Evolutionary conservation across 2,329 filamentous ascomycete species (phyloP), one percentile per base, ranked within the genome.

Genomic region (Dryadomyces sulphureus): DNA sequence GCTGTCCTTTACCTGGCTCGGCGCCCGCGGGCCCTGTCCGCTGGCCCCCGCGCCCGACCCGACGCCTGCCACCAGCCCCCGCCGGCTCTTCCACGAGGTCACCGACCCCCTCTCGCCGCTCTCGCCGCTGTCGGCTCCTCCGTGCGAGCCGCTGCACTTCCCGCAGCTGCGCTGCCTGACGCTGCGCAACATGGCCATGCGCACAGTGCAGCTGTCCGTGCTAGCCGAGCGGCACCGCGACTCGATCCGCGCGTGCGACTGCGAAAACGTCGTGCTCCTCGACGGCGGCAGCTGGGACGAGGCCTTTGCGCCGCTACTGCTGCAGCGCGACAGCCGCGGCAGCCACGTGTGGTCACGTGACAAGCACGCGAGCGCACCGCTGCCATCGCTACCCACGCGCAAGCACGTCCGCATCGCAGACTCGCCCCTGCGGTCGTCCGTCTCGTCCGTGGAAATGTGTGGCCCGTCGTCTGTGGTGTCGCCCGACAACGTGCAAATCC

Each of bases 281-380:
- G 72, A 75, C 49, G 68, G 68, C 30, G 86, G 83, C 24, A 81
- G 70, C 48, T 94, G 86, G 86, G 82, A 92, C 48, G 81, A 88
- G 25, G 86, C 85, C 0, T 72, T 94, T n/a, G 75, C 78, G 35
- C 82, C 84, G 2, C 65, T 93, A 47, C 77, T 73, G 56, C 56
- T 68, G 57, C 60, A 66, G 51, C 63, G 55, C 51, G 65, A 58
- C 55, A 67, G 60, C 51, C 64, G 54, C 51, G 61, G 52, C 35
- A 57, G 57, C 45, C 60, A 63, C 27, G 56, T 62, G 20, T 72
- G 68, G 68, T 65, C 64, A 11, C 59, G 57, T 14, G 53, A 50
- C 21, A 53, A n/a, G n/a, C n/a, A n/a, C n/a, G n/a, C n/a, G n/a
- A n/a, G n/a, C n/a, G n/a, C n/a, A n/a, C n/a, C n/a, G n/a, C n/a